Conservation (phyloP, 192 early-diverging fungal genomes). For the Cladochytrium replicatum region DNA sequence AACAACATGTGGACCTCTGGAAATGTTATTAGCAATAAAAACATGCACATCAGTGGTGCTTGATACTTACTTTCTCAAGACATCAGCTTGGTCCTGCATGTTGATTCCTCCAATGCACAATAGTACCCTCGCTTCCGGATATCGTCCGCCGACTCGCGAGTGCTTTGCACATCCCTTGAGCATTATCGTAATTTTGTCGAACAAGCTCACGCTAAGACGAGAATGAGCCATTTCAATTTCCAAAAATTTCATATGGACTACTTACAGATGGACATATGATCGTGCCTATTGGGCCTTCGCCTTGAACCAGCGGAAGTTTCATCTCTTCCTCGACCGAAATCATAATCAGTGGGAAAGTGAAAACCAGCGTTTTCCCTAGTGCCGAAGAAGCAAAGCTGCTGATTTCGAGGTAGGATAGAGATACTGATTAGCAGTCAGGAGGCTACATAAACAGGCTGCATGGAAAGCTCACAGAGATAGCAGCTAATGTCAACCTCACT, state of each 20-base stretch:
- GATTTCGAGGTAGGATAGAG: no score
- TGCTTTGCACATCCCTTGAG: conserved; percentile 52
- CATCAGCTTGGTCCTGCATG: conserved; percentile 76
- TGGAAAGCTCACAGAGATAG: no score
- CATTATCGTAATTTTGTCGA: conserved; percentile 82
- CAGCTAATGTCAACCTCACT: no score
- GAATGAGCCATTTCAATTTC: neutral
- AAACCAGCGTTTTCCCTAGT: conserved; percentile 89
- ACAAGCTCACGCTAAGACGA: conserved; percentile 75
- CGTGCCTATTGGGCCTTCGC: conserved; percentile 90
- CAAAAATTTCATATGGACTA: conserved; percentile 4
- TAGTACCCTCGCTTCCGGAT: conserved; percentile 63
- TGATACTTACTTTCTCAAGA: conserved; percentile 53
- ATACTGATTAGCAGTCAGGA: no score
- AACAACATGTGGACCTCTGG: conserved; percentile 84
- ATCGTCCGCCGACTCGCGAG: conserved; percentile 49
- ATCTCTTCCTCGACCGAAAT: conserved; percentile 88
- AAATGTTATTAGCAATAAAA: neutral
- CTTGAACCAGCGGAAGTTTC: conserved; percentile 63
- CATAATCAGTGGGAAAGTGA: conserved; percentile 88
- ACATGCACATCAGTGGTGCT: neutral
- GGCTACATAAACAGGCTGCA: no score
- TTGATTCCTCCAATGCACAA: conserved; percentile 92
- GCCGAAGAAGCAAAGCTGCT: conserved; percentile 96
- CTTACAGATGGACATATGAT: conserved; percentile 86